phyloP scores from a whole-genome alignment of 306 rosid species.

The Castanea mollissima region DNA sequence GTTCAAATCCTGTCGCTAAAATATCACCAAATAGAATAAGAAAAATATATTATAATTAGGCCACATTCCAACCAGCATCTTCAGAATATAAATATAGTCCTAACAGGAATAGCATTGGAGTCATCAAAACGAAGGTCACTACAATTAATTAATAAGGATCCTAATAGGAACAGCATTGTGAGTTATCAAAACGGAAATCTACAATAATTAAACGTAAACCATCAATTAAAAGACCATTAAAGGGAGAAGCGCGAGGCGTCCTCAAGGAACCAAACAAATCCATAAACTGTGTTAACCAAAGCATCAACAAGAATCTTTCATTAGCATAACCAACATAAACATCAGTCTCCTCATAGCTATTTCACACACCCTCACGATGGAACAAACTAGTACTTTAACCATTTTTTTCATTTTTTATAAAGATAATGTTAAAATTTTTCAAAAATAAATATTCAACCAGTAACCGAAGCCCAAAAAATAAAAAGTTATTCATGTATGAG shows the following conservation, averaged over 20 bases:
- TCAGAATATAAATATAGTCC: neutral
- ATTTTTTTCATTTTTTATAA: no score
- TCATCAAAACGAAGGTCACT: neutral
- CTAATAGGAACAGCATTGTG: neutral
- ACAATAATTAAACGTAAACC: neutral
- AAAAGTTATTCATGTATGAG: no score
- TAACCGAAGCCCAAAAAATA: no score
- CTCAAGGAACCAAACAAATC: conserved; percentile 9
- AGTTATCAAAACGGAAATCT: conserved; percentile 12
- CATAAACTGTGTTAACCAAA: conserved; percentile 12
- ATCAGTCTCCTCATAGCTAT: conserved; percentile 14
- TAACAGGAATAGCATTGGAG: neutral
- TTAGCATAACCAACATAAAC: conserved; percentile 3
- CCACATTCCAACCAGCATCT: neutral
- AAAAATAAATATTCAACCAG: no score
- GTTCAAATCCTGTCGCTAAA: neutral
- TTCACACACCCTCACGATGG: conserved; percentile 16
- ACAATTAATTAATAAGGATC: neutral
- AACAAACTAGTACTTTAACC: neutral
- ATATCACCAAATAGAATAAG: neutral
- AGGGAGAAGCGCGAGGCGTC: neutral
- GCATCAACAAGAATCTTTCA: conserved; percentile 3
- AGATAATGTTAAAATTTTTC: rapidly evolving
- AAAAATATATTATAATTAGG: neutral
- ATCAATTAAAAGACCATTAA: conserved; percentile 3